phyloP scores from a whole-genome alignment of 2,329 filamentous ascomycete species.

The Neonectria sp. region DNA sequence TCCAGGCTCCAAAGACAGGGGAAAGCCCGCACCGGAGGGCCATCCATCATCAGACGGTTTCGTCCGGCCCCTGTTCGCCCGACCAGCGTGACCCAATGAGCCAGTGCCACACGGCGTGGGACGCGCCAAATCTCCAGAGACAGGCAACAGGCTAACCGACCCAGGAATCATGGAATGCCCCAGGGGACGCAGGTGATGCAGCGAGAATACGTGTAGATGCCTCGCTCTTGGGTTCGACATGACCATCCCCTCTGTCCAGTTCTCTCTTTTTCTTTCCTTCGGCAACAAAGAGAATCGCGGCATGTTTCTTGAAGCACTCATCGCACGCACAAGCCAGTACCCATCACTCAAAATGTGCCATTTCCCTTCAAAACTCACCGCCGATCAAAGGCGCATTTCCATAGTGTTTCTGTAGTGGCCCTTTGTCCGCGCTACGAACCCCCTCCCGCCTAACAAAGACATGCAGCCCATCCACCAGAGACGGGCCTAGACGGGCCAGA shows the following conservation, averaged over 20 bases:
- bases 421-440: conserved; percentile 33
- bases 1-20: conserved; percentile 14
- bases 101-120: conserved; percentile 45
- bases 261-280: background rate
- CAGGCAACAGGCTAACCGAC: conserved; percentile 19
- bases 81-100: conserved; percentile 46
- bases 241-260: background rate
- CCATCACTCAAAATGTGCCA: conserved; percentile 18
- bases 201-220: conserved; percentile 12
- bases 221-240: conserved; percentile 1
- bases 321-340: conserved; percentile 9
- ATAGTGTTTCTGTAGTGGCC: conserved; percentile 35
- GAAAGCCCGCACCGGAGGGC: conserved; percentile 12
- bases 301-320: conserved; percentile 6
- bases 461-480: conserved; percentile 37
- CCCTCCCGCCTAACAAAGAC: conserved; percentile 32
- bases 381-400: conserved; percentile 25
- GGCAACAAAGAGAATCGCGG: conserved; percentile 17
- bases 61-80: conserved; percentile 33
- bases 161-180: conserved; percentile 20
- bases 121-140: conserved; percentile 37
- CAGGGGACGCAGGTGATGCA: conserved; percentile 19
- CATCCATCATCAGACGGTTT: conserved; percentile 33
- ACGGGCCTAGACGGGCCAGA: conserved; percentile 30
- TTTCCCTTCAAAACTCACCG: conserved; percentile 40